Evolutionary conservation across 768 basidiomycete genomes (phyloP), one percentile per base, ranked within the genome.

Genomic region (Hypsizygus marmoreus): DNA sequence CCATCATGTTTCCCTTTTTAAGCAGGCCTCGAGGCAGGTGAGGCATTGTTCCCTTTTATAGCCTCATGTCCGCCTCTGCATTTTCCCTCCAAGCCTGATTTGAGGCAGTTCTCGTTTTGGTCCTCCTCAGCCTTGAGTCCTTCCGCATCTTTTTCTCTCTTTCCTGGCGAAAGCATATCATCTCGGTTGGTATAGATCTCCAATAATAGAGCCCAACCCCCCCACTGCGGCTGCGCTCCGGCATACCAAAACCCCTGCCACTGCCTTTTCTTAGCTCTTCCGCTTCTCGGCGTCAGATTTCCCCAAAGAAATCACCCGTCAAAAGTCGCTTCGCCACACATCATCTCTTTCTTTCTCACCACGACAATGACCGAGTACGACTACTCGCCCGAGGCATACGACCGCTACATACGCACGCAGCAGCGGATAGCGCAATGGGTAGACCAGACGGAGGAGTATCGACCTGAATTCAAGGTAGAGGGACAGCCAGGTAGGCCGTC

Each of bases 321-420:
- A 34, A 20, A 13, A 31, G 23, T 34, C 40, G 25, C 40, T 44
- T 24, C 19, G 25, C 25, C 19, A 17, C 33, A 25, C 33, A 16
- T 43, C 32, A 28, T 28, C 49, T 40, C 25, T 17, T 24, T 40
- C 37, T 25, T 34, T 50, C 23, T 34, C 24, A 37, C 16, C 35
- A 32, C 38, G 23, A 35, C 46, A 10, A 81, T 81, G 79, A 81
- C 79, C 2, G 79, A 81, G 61, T 81, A 80, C 70, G 79, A 81
- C 65, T 80, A 71, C 61, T 81, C 79, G 23, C 79, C 80, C 12
- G 79, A 72, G 42, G 79, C 76, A 12, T 72, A 72, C 59, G 72
- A 80, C 43, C 76, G 72, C 4, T 69, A 70, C 51, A 24, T 74
- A 26, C 74, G 70, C 1, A 77, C 70, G 13, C 77, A 77, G 54